Evolutionary conservation across 2,329 filamentous ascomycete species (phyloP), one percentile per base, ranked within the genome.

Genomic region (Pseudogymnoascus sp.): DNA sequence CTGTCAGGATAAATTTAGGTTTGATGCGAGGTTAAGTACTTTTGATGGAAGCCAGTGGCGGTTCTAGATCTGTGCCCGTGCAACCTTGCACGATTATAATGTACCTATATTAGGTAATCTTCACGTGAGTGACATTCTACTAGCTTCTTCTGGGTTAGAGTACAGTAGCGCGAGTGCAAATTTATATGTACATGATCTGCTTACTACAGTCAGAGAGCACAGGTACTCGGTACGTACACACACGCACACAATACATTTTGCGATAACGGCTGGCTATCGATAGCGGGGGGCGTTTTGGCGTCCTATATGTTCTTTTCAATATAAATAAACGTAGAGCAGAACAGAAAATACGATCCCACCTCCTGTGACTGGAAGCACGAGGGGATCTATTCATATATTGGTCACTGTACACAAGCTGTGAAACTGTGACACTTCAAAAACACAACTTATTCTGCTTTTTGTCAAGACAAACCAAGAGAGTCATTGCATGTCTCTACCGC

Each of bases 21-120:
- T 44, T 33, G 47, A 54, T 54, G 47, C n/a, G 47, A 54, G 47
- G 47, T 54, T 54, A 54, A 54, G 47, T 54, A 54, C 29, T 54
- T 54, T 33, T 54, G 29, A 33, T 54, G 47, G 29, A 54, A 54
- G 47, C 47, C 47, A 54, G 47, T 54, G 47, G 47, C 47, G 47
- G 40, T 54, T 54, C 47, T 54, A 54, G 47, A 54, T 54, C 47
- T 54, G n/a, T 54, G 47, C 47, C 47, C 29, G 17, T 54, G 29
- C 47, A 54, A 54, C 47, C 47, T 54, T 54, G 47, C 10, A 54
- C n/a, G 47, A 54, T 33, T 29, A 54, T 54, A 21, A 47, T 54
- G 47, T 54, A 54, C 29, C 29, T 54, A 54, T 50, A 50, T 54
- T 54, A 54, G 29, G 29, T 54, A 54, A 54, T 54, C 9, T 35